Conservation (phyloP, 2,329 filamentous ascomycete genomes). For the Alternaria metachromatica region DNA sequence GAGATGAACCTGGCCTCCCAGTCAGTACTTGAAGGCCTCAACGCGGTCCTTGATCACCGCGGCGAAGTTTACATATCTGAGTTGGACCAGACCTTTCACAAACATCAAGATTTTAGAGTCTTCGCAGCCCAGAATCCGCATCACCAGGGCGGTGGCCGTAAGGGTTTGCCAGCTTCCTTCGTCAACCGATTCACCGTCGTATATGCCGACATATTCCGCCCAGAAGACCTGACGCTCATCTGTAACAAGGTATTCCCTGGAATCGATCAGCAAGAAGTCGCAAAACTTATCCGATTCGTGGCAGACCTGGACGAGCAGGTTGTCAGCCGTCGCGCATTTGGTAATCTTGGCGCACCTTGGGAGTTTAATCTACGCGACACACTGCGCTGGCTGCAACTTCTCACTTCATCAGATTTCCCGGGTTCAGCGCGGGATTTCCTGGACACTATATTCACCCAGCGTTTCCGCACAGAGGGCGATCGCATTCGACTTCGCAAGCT, state of each 20-base stretch:
- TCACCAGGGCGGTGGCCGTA: slow-evolving; percentile 93
- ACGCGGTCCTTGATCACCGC: slow-evolving; percentile 94
- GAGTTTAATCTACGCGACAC: slow-evolving; percentile 95
- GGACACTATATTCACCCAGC: slow-evolving; percentile 81
- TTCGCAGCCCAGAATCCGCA: slow-evolving; percentile 98
- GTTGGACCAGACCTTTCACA: slow-evolving; percentile 89
- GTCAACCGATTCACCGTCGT: slow-evolving; percentile 98
- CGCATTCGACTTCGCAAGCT: slow-evolving; percentile 68
- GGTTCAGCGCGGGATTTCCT: slow-evolving; percentile 75
- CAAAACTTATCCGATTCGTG: slow-evolving; percentile 79
- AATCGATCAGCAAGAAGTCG: slow-evolving; percentile 65
- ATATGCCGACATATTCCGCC: slow-evolving; percentile 87
- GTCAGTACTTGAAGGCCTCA: slow-evolving; percentile 93
- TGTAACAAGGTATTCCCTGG: slow-evolving; percentile 77
- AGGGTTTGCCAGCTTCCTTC: slow-evolving; percentile 92
- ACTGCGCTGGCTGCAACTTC: slow-evolving; percentile 81
- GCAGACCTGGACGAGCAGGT: slow-evolving; percentile 77
- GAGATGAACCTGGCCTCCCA: slow-evolving; percentile 99
- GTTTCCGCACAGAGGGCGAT: slow-evolving; percentile 79
- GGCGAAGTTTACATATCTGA: slow-evolving; percentile 96
- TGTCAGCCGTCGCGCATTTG: slow-evolving; percentile 61
- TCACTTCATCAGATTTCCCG: slow-evolving; percentile 64
- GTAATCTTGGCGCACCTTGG: slow-evolving; percentile 76
- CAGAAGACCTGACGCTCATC: slow-evolving; percentile 82
- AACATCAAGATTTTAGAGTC: slow-evolving; percentile 87